phyloP scores from a whole-genome alignment of 805 yeast species.

The Teunomyces cretensis region DNA sequence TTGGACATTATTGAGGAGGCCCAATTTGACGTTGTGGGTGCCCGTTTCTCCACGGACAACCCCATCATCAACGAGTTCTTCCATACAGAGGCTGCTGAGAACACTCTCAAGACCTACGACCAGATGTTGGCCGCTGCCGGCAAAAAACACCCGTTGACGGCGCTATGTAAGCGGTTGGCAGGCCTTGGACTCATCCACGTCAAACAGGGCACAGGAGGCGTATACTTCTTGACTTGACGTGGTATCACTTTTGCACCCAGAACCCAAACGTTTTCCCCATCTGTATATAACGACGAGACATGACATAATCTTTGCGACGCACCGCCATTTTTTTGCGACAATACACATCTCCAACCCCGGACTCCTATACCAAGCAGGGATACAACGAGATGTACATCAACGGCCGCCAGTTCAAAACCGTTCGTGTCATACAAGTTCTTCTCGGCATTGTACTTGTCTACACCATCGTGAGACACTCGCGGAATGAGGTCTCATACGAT shows the following conservation, averaged over 20 bases:
- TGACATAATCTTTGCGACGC: too few relatives aligned
- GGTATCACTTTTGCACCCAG: neutral
- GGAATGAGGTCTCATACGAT: neutral
- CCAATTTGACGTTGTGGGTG: constrained; percentile 29
- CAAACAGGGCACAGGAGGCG: constrained; percentile 15
- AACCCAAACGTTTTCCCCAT: too few relatives aligned
- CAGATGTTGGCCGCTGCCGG: constrained; percentile 12
- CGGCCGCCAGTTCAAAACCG: constrained; percentile 8
- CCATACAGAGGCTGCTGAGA: constrained; percentile 2
- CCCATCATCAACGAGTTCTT: constrained; percentile 15
- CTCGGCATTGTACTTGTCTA: constrained; percentile 4
- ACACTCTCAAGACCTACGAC: constrained; percentile 12
- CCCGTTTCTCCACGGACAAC: constrained; percentile 18
- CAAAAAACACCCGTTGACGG: constrained; percentile 5
- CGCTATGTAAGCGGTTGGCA: constrained; percentile 20
- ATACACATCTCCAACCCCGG: too few relatives aligned
- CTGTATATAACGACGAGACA: neutral
- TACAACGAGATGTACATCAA: constrained; percentile 3
- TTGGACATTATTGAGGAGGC: constrained; percentile 20
- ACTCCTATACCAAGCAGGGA: too few relatives aligned
- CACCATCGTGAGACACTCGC: neutral
- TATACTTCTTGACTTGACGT: constrained; percentile 12
- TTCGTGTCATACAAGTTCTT: constrained; percentile 5
- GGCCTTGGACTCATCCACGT: constrained; percentile 20
- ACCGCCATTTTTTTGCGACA: too few relatives aligned